Evolutionary conservation across 805 yeast genomes (phyloP).

Genomic region (Candida sanyiensis): DNA sequence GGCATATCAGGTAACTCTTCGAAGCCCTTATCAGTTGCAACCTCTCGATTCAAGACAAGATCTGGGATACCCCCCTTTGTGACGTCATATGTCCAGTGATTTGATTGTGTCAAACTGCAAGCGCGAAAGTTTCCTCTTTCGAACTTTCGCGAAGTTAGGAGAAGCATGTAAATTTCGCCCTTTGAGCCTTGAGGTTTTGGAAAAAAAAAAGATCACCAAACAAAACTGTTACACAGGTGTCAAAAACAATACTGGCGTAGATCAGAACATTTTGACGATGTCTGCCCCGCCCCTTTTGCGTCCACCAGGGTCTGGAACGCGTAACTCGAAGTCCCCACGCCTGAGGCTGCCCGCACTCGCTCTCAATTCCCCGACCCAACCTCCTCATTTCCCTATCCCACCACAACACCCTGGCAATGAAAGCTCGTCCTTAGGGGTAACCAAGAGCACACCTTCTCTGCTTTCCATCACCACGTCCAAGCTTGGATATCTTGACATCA

Average conservation of each 20-base stretch:
- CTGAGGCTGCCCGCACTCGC: constrained; percentile 36
- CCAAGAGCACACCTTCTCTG: constrained; percentile 5
- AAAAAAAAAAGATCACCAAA: background rate
- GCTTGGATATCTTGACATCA: constrained; percentile 9
- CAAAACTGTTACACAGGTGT: background rate
- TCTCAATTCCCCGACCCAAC: constrained; percentile 14
- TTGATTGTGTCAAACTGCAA: too few species aligned
- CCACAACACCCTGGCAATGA: background rate
- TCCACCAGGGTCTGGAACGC: constrained; percentile 38
- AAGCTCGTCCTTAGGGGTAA: background rate
- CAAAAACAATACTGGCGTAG: background rate
- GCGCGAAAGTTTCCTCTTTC: too few species aligned
- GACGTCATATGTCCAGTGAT: too few species aligned
- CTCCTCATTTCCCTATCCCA: background rate
- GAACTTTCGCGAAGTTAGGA: too few species aligned
- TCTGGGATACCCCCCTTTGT: too few species aligned
- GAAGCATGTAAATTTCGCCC: too few species aligned
- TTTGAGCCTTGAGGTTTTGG: too few species aligned
- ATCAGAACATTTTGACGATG: constrained; percentile 26
- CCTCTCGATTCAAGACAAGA: too few species aligned
- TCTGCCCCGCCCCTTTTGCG: constrained; percentile 35
- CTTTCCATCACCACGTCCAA: background rate
- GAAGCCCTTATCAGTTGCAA: too few species aligned
- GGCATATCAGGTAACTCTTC: too few species aligned
- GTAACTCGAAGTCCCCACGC: constrained; percentile 37